A percentile compares a stretch with the other conserved stretches of the same genome.
These are phyloP conservation scores for Arthroderma uncinatum DNA, from an alignment of 2,329 filamentous ascomycete genomes.

Conservation along the genomic window DNA sequence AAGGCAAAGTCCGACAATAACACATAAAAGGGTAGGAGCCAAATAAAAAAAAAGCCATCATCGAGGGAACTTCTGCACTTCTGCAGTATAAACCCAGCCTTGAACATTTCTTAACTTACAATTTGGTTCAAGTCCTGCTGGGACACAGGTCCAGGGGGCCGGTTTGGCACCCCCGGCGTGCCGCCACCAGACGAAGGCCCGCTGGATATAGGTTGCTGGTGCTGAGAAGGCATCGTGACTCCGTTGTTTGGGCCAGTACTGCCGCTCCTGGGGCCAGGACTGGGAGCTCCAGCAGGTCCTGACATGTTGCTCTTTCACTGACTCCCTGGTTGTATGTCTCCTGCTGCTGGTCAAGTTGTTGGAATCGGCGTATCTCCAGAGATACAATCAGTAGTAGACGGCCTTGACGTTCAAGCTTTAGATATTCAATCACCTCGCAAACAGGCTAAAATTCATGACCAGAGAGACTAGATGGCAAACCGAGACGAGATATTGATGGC, in stretches of 20 bases:
- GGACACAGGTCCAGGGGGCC: conserved; percentile 45
- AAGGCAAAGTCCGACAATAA: too few relatives aligned
- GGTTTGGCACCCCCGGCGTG: conserved; percentile 25
- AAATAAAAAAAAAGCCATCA: conserved; percentile 6
- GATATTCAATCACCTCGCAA: neutral
- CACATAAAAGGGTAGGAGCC: neutral
- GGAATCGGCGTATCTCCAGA: neutral
- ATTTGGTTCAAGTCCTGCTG: conserved; percentile 94
- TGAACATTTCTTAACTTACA: conserved; percentile 47
- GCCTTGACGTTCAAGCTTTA: neutral
- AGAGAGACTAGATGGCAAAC: neutral
- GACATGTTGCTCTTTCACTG: conserved; percentile 26
- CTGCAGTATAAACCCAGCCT: too few relatives aligned
- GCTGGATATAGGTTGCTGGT: conserved; percentile 36
- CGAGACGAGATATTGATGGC: neutral
- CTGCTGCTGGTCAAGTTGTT: neutral
- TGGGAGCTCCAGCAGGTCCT: conserved; percentile 37
- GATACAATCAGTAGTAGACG: neutral
- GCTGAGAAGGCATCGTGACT: conserved; percentile 39
- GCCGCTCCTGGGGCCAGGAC: conserved; percentile 39
- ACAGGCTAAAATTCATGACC: neutral
- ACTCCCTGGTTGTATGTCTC: neutral
- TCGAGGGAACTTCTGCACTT: too few relatives aligned
- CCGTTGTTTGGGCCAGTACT: conserved; percentile 37
- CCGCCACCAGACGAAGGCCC: conserved; percentile 38